These are phyloP conservation scores for Scheffersomyces ergatensis DNA, from an alignment of 805 yeast species.

Conservation along the genomic window DNA sequence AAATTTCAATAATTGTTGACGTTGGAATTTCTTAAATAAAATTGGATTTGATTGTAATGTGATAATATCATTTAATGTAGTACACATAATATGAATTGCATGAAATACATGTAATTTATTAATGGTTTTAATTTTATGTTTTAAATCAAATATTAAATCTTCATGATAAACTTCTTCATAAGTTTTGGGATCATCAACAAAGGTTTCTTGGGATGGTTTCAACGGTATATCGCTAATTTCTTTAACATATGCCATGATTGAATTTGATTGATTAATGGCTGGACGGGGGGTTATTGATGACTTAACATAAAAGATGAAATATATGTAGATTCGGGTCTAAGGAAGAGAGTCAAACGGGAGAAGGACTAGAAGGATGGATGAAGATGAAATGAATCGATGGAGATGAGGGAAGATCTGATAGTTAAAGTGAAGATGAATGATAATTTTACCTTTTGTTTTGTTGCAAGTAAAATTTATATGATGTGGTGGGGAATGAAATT, in stretches of 20 bases:
- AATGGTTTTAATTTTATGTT: constrained; percentile 27
- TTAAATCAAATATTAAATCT: constrained; percentile 34
- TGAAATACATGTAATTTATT: constrained; percentile 34
- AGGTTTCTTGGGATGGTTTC: constrained; percentile 36
- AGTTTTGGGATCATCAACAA: constrained; percentile 36
- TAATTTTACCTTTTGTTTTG: no score
- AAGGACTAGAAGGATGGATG: no score
- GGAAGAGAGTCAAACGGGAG: no score
- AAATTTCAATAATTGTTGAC: constrained; percentile 18
- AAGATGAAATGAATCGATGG: no score
- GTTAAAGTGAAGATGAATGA: no score
- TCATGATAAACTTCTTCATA: constrained; percentile 30
- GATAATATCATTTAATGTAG: constrained; percentile 31
- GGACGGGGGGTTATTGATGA: no score
- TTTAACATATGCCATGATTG: constrained; percentile 3
- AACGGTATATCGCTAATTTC: constrained; percentile 30
- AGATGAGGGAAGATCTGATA: no score
- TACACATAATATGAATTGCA: constrained; percentile 27
- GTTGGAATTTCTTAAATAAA: constrained; percentile 21
- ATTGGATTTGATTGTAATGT: constrained; percentile 23
- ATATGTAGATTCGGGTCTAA: no score
- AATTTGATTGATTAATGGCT: no score
- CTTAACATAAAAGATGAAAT: no score
- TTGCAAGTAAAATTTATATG: no score
- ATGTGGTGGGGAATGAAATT: no score